Base-by-base conservation (phyloP, 306 rosid species). In the Potentilla sterilis region DNA sequence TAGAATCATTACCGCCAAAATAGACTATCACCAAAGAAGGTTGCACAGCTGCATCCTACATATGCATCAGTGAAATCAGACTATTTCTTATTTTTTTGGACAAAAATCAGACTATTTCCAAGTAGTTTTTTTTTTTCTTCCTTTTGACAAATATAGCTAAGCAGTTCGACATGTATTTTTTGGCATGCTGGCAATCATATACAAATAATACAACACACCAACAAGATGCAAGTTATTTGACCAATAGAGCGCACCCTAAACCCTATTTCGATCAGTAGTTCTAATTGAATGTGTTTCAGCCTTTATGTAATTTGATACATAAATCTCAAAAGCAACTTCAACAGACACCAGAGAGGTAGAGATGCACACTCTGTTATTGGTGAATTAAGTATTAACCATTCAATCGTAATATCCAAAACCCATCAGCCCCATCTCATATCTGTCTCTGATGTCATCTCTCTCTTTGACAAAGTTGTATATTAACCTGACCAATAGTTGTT, bases 1-100 rank as follows among this genome's bases (percentile, higher is more conserved):
- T 91, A 66, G 97, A 91, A 85, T 93, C 96, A 82, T 93, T 93
- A 48, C 98, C 98, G 1, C 98, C 97, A 79, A 93, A 93, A 81
- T 93, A 93, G 70, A 89, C 98, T 52, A 93, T 85, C 63, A 93
- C 96, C 85, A 93, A 87, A 77, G 97, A 85, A 67, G 97, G 98
- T 68, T 89, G 96, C 24, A 81, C 77, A 58, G 90, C 83, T 79
- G 92, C 92, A 83, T 91, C 96, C 97, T 91, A 81, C 19, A 34
- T 52, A 79, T 41, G 48, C 24, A 71, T 35, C 70, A 55, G 15
- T 72, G 42, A 64, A 79, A 65, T 70, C 65, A n/a, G 66, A 32
- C 38, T 9, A 52, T 11, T 4, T 14, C 15, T 21, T 46, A 4
- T 8, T 35, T 59, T 0, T 28, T 28, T 28, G 28, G 28, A 28